These are phyloP conservation scores for Exophiala aquamarina DNA, from an alignment of 2,329 filamentous ascomycete genomes.

Conservation along the genomic window DNA sequence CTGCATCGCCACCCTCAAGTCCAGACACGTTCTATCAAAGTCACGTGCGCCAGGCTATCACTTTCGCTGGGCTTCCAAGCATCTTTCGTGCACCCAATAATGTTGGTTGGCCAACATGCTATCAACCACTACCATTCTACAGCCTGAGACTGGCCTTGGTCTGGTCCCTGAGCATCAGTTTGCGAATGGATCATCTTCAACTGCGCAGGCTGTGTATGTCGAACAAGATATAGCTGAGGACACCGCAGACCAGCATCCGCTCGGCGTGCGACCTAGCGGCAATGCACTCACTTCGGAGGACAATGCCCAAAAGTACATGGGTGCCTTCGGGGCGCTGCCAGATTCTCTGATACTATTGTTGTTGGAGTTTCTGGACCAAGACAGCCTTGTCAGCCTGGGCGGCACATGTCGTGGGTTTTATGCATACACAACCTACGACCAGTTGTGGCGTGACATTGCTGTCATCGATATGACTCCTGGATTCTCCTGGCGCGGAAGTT, in stretches of 20 bases:
- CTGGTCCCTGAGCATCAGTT: not conserved
- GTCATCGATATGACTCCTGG: constrained; percentile 46
- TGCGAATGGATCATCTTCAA: not conserved
- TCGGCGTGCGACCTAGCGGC: constrained; percentile 82
- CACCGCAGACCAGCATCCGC: constrained; percentile 70
- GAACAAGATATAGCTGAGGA: constrained; percentile 3
- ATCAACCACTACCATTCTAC: constrained; percentile 10
- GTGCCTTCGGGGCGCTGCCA: constrained; percentile 66
- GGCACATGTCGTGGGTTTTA: constrained; percentile 81
- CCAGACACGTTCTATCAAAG: no score
- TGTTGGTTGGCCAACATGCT: constrained; percentile 1
- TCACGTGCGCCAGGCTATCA: constrained; percentile 10
- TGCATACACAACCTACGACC: constrained; percentile 79
- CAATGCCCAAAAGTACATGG: constrained; percentile 67
- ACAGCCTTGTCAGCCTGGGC: constrained; percentile 64
- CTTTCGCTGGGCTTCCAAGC: constrained; percentile 6
- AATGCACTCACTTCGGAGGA: constrained; percentile 70
- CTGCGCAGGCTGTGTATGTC: not conserved
- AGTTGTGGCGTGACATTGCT: constrained; percentile 85
- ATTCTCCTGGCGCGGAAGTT: constrained; percentile 76
- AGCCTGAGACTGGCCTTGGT: not conserved
- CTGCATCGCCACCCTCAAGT: not conserved
- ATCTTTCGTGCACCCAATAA: constrained; percentile 1
- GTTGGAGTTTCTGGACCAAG: constrained; percentile 71
- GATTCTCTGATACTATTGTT: constrained; percentile 78